phyloP scores from a whole-genome alignment of 176 grass and related monocot species.

The Pontederia paniculata region DNA sequence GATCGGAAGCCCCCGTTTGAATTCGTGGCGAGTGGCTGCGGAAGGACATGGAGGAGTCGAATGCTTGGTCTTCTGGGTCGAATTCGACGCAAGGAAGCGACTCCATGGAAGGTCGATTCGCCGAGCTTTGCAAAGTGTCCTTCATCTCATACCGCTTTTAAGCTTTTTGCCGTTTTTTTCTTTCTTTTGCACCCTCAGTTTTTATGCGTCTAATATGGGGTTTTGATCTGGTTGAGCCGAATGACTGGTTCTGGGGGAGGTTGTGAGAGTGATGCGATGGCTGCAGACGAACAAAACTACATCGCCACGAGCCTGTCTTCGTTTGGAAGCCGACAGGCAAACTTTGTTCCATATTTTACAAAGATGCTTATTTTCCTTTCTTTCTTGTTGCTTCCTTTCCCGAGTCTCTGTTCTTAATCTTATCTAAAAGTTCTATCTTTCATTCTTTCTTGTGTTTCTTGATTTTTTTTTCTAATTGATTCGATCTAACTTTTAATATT shows the following conservation, averaged over 20 bases:
- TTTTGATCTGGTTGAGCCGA: constrained; percentile 17
- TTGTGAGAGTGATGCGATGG: constrained; percentile 29
- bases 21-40: no score
- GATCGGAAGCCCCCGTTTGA: no score
- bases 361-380: no score
- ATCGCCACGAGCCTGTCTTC: constrained; percentile 23
- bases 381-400: constrained; percentile 25
- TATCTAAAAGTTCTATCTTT: no score
- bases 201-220: constrained; percentile 12
- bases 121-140: constrained; percentile 68
- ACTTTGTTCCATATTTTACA: neutral
- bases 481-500: constrained; percentile 21
- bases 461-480: constrained; percentile 9
- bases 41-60: neutral
- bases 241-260: constrained; percentile 30
- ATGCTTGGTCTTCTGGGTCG: constrained; percentile 11
- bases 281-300: constrained; percentile 36
- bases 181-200: neutral
- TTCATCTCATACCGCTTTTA: neutral
- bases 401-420: no score
- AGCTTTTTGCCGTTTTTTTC: neutral
- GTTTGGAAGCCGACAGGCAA: constrained; percentile 48
- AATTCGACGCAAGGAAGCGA: neutral
- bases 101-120: constrained; percentile 27
- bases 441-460: constrained; percentile 4